phyloP scores from a whole-genome alignment of 495 filamentous ascomycete genomes.

The Lepraria neglecta region DNA sequence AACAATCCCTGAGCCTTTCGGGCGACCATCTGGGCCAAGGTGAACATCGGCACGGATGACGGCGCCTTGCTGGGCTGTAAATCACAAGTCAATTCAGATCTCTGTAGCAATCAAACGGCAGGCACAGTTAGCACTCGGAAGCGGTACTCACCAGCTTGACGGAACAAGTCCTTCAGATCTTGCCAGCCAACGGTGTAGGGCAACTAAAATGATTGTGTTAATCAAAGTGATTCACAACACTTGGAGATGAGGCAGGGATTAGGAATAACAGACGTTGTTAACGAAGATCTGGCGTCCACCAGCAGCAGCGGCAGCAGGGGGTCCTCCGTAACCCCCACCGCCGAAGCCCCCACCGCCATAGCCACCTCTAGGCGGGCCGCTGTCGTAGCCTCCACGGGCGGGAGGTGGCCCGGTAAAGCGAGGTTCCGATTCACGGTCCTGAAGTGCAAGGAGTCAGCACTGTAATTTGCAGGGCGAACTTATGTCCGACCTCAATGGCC shows the following conservation, averaged over 20 bases:
- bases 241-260: constrained; percentile 12
- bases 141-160: constrained; percentile 79
- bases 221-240: constrained; percentile 20
- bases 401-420: constrained; percentile 74
- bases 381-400: constrained; percentile 59
- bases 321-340: constrained; percentile 45
- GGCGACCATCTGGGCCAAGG: constrained; percentile 81
- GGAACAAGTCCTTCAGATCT: constrained; percentile 97
- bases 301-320: constrained; percentile 39
- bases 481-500: not conserved
- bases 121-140: constrained; percentile 20
- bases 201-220: constrained; percentile 56
- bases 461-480: not conserved
- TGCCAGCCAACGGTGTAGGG: constrained; percentile 98
- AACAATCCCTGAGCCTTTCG: constrained; percentile 92
- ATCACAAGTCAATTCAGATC: constrained; percentile 34
- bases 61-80: constrained; percentile 62
- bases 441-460: constrained; percentile 8
- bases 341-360: constrained; percentile 46
- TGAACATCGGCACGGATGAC: constrained; percentile 97
- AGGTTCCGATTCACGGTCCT: constrained; percentile 95
- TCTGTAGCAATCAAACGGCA: constrained; percentile 14
- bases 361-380: constrained; percentile 37
- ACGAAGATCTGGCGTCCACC: constrained; percentile 90
- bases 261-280: constrained; percentile 80